Evolutionary conservation across 2,329 filamentous ascomycete genomes (phyloP).

Genomic region (Coniochaeta hoffmannii): DNA sequence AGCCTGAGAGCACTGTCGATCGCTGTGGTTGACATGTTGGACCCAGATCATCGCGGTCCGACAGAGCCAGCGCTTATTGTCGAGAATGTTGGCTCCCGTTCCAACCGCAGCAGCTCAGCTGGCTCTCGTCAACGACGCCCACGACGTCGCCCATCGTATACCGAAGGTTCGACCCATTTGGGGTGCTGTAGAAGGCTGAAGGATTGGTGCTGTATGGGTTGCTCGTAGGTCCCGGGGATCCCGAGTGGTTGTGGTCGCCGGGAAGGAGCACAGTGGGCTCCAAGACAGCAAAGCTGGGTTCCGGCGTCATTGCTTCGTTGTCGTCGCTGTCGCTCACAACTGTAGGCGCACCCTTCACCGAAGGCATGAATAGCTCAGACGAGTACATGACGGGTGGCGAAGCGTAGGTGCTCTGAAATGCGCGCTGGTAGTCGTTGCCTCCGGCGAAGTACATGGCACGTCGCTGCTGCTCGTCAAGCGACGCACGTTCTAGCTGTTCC

Average conservation of each 20-base stretch:
- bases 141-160: not conserved
- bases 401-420: not conserved
- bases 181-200: not conserved
- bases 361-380: slow-evolving; percentile 1
- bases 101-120: not conserved
- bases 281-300: not conserved
- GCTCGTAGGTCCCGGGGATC: not conserved
- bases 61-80: not conserved
- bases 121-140: not conserved
- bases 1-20: not conserved
- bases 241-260: not conserved
- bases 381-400: not conserved
- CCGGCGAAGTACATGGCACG: not conserved
- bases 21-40: not conserved
- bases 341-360: not conserved
- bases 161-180: not conserved
- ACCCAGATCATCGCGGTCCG: not conserved
- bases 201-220: not conserved
- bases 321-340: not conserved
- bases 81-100: not conserved
- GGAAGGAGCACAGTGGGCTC: not conserved
- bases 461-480: not conserved
- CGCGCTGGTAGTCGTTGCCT: not conserved
- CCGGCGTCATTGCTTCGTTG: not conserved
- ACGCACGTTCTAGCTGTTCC: not conserved